Percentiles rank a stretch among this genome's conserved stretches.
phyloP scores from a whole-genome alignment of 2,329 filamentous ascomycete genomes.

The Aureobasidium sp. region DNA sequence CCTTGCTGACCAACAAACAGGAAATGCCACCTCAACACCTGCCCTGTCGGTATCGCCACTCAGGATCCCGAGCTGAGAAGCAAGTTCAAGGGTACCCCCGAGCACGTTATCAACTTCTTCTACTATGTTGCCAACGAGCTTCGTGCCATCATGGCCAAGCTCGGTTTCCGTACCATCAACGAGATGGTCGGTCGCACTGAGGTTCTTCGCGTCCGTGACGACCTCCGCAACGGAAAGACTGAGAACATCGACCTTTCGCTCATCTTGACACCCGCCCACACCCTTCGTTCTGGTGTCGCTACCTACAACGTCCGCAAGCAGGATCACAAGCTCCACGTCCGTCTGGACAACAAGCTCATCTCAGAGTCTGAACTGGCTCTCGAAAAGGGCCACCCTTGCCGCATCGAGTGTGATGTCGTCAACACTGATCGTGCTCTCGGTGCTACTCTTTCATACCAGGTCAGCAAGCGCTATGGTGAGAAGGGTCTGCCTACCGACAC shows the following conservation, averaged over 20 bases:
- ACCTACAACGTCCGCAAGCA: constrained; percentile 98
- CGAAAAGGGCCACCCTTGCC: constrained; percentile 85
- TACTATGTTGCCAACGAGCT: constrained; percentile 97
- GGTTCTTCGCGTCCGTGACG: constrained; percentile 75
- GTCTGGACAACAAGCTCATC: constrained; percentile 94
- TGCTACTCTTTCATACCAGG: constrained; percentile 89
- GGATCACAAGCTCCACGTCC: constrained; percentile 86
- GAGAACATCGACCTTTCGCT: constrained; percentile 88
- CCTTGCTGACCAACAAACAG: neutral
- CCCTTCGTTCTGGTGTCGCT: constrained; percentile 84
- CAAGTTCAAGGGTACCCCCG: constrained; percentile 88
- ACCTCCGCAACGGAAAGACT: constrained; percentile 80
- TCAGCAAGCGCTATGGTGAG: constrained; percentile 87
- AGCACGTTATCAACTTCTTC: constrained; percentile 98
- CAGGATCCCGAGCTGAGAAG: constrained; percentile 89
- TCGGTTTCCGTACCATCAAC: constrained; percentile 91
- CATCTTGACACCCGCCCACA: constrained; percentile 91
- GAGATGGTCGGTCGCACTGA: constrained; percentile 96
- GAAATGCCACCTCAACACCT: constrained; percentile 66
- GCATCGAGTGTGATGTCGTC: constrained; percentile 92
- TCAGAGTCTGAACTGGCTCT: constrained; percentile 90
- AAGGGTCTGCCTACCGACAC: constrained; percentile 84
- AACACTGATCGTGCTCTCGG: constrained; percentile 94
- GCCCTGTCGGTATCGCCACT: constrained; percentile 89
- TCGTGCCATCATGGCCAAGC: constrained; percentile 90